A percentile compares a stretch with the other conserved stretches of the same genome.
Evolutionary conservation across 2,329 filamentous ascomycete species (phyloP).

Genomic region (Colletotrichum cordylinicola): DNA sequence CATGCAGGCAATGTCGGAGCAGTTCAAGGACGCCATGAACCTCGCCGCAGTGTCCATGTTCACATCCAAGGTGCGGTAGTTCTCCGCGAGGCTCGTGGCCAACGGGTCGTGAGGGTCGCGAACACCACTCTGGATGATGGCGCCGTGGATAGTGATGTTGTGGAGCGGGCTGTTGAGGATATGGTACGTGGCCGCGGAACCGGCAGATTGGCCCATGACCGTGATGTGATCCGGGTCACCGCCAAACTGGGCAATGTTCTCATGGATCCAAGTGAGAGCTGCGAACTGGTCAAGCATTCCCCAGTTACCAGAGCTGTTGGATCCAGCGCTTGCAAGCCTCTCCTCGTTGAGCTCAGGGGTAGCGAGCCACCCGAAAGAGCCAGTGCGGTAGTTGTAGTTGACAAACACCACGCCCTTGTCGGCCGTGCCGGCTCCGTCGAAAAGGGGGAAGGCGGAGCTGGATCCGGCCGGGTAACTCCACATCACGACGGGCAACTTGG

Average conservation of each 20-base stretch:
- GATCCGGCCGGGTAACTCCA: slow-evolving; percentile 23
- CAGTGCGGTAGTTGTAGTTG: not conserved
- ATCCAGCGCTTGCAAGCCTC: not conserved
- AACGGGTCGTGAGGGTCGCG: not conserved
- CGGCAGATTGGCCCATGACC: not conserved
- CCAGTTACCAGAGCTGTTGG: not conserved
- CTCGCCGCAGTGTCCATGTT: not conserved
- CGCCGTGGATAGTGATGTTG: not conserved
- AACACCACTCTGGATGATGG: not conserved
- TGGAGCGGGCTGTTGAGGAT: not conserved
- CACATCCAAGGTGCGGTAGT: not conserved
- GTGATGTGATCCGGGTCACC: not conserved
- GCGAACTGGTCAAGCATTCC: not conserved
- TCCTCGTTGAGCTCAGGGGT: not conserved
- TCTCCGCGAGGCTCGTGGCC: not conserved
- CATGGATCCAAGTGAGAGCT: not conserved
- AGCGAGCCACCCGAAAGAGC: not conserved
- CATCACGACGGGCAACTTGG: slow-evolving; percentile 33
- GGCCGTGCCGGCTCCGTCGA: not conserved
- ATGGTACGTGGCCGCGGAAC: not conserved
- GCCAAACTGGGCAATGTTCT: not conserved
- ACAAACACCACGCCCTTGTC: not conserved
- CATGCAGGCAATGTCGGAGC: not conserved
- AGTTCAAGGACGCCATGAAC: not conserved
- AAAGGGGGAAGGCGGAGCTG: not conserved